A percentile compares a stretch with the other conserved stretches of the same genome.
These are phyloP conservation scores for Calycina herbarum DNA, from an alignment of 2,329 filamentous ascomycete genomes.

Conservation along the genomic window DNA sequence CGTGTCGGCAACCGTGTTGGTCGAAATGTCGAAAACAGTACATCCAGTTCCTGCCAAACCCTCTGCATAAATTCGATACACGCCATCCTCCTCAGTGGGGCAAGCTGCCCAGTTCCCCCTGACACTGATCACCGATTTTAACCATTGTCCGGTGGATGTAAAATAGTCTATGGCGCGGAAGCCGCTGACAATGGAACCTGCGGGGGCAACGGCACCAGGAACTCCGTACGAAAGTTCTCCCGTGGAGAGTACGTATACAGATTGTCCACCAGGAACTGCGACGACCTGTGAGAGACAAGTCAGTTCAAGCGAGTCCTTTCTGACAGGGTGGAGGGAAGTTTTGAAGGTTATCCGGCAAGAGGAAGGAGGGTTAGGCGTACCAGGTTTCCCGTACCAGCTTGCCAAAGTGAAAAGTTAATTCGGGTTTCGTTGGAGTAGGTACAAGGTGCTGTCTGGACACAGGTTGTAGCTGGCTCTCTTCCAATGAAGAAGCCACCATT, in stretches of 20 bases:
- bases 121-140: background rate
- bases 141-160: background rate
- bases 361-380: background rate
- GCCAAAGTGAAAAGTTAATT: background rate
- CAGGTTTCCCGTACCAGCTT: background rate
- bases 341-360: too few species aligned
- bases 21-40: too few species aligned
- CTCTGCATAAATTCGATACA: background rate
- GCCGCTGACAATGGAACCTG: too few species aligned
- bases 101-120: background rate
- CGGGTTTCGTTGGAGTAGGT: background rate
- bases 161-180: conserved; percentile 3
- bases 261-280: conserved; percentile 5
- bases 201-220: background rate
- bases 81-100: background rate
- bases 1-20: too few species aligned
- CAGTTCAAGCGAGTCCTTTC: too few species aligned
- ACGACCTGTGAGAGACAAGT: background rate
- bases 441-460: background rate
- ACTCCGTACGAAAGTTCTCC: background rate
- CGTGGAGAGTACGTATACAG: background rate
- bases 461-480: background rate
- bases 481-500: too few species aligned
- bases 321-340: too few species aligned
- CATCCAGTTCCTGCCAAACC: too few species aligned